Evolutionary conservation across 2,329 filamentous ascomycete species (phyloP).

Genomic region (Epichloe brachyelytri): DNA sequence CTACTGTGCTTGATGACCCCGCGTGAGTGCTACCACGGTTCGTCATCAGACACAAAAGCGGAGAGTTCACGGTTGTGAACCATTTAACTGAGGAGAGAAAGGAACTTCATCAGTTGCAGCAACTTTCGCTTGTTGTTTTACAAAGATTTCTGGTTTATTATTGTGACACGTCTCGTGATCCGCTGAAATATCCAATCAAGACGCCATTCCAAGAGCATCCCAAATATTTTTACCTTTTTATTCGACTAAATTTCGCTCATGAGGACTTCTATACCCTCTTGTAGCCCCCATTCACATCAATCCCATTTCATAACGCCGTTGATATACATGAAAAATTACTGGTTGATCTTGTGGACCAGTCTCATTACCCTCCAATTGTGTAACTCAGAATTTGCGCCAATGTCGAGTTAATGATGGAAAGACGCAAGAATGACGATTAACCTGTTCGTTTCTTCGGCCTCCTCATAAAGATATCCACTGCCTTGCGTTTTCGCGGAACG

Average conservation of each 20-base stretch:
- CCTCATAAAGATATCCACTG: slow-evolving; percentile 37
- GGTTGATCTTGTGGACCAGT: neutral
- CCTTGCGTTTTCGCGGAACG: slow-evolving; percentile 28
- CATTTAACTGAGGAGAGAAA: neutral
- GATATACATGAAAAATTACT: neutral
- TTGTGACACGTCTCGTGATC: neutral
- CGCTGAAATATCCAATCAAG: neutral
- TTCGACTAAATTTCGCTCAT: neutral
- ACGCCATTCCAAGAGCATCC: neutral
- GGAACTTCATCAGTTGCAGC: neutral
- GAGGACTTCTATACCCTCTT: neutral
- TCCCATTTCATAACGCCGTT: neutral
- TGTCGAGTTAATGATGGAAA: neutral
- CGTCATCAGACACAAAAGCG: too few relatives aligned
- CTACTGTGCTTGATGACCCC: too few relatives aligned
- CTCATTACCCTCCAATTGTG: neutral
- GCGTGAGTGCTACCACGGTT: too few relatives aligned
- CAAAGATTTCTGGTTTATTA: too few relatives aligned
- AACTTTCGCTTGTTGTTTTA: too few relatives aligned
- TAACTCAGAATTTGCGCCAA: neutral
- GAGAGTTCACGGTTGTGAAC: neutral
- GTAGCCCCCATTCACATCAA: neutral
- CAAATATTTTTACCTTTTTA: neutral
- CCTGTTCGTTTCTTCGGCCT: slow-evolving; percentile 26
- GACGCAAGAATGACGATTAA: neutral